phyloP scores from a whole-genome alignment of 2,329 filamentous ascomycete species.

The Fusarium sp. region DNA sequence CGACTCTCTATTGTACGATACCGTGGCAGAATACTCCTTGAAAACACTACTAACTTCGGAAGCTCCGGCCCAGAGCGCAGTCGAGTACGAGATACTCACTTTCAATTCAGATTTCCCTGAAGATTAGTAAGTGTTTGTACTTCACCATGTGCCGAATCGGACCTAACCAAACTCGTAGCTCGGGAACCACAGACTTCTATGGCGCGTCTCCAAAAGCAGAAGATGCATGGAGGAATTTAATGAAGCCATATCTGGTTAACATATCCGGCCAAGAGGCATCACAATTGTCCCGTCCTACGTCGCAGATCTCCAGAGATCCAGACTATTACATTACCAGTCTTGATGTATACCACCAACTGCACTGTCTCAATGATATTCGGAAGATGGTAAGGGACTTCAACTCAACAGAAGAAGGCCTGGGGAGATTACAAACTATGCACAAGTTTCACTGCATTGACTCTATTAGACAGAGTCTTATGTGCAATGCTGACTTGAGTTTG shows the following conservation, averaged over 20 bases:
- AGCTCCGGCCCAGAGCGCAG: not conserved
- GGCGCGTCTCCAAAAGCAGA: not conserved
- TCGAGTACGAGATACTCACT: not conserved
- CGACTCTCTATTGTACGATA: not conserved
- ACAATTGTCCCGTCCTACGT: not conserved
- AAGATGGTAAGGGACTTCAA: not conserved
- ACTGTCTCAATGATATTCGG: slow-evolving; percentile 1
- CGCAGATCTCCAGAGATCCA: not conserved
- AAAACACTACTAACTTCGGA: not conserved
- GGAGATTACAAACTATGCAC: not conserved
- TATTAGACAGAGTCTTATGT: not conserved
- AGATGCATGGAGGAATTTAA: not conserved
- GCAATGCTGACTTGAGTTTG: not conserved
- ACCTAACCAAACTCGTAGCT: not conserved
- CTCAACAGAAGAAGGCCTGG: not conserved
- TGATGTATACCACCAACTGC: not conserved
- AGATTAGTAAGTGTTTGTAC: not conserved
- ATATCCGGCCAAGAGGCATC: not conserved
- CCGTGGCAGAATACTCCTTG: accelerated
- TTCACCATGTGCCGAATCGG: accelerated
- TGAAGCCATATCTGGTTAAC: not conserved
- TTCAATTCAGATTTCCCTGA: not conserved
- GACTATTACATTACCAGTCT: slow-evolving; percentile 4
- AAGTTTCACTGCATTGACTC: slow-evolving; percentile 8
- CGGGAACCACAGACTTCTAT: not conserved